These are phyloP conservation scores for Ogataea hybrid DNA, from an alignment of 1,139 yeast species.

Conservation along the genomic window DNA sequence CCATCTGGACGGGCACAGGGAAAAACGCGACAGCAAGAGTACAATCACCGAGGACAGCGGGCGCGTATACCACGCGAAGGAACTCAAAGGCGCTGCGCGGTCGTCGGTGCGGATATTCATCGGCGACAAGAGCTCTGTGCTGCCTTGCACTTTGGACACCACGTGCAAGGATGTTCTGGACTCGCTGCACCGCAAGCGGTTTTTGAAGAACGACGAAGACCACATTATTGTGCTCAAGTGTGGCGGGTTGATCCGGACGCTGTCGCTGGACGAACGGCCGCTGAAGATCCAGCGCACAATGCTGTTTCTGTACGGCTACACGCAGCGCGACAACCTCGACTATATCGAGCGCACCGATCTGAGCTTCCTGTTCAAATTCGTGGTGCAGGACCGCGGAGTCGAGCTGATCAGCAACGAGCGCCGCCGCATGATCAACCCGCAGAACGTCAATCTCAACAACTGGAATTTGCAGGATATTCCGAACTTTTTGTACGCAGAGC, in stretches of 20 bases:
- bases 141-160: constrained; percentile 55
- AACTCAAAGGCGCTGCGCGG: constrained; percentile 35
- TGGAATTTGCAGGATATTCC: constrained; percentile 84
- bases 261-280: constrained; percentile 75
- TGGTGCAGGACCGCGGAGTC: constrained; percentile 68
- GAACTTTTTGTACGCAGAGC: constrained; percentile 75
- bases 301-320: constrained; percentile 76
- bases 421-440: constrained; percentile 60
- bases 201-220: constrained; percentile 65
- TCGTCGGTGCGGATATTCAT: constrained; percentile 42
- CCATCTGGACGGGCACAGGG: neutral
- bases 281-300: constrained; percentile 73
- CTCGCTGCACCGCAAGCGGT: constrained; percentile 71
- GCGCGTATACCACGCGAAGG: constrained; percentile 40
- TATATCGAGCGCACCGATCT: constrained; percentile 87
- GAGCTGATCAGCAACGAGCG: constrained; percentile 61
- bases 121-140: constrained; percentile 45
- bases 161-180: constrained; percentile 72
- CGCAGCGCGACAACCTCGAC: constrained; percentile 68
- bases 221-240: constrained; percentile 78
- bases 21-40: constrained; percentile 32
- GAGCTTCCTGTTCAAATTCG: constrained; percentile 81
- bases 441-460: constrained; percentile 71
- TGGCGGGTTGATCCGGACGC: constrained; percentile 74
- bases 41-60: constrained; percentile 37